phyloP scores from a whole-genome alignment of 2,329 filamentous ascomycete genomes.

The Penicillium sp. region DNA sequence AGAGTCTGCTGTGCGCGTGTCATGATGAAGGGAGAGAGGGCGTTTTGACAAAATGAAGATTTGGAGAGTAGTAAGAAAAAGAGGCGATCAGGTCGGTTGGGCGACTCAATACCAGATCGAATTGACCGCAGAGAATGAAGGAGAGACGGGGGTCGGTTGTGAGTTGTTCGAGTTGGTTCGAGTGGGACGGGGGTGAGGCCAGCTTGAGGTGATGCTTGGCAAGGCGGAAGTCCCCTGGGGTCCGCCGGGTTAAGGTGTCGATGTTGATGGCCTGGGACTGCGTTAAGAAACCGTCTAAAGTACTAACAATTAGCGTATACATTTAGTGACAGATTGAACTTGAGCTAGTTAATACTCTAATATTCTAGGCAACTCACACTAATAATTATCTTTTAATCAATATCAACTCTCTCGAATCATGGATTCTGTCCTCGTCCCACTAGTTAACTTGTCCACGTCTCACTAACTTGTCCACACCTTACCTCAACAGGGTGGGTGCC shows the following conservation, averaged over 20 bases:
- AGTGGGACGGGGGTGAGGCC: conserved; percentile 24
- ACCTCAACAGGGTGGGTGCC: conserved; percentile 23
- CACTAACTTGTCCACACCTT: conserved; percentile 3
- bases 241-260: conserved; percentile 6
- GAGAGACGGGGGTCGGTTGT: conserved; percentile 26
- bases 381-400: background rate
- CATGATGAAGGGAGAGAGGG: conserved; percentile 63
- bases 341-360: too few relatives aligned
- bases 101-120: conserved; percentile 15
- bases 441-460: background rate
- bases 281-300: too few relatives aligned
- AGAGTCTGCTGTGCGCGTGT: conserved; percentile 93
- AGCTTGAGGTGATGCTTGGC: conserved; percentile 25
- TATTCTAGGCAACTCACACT: too few relatives aligned
- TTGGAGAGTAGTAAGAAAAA: conserved; percentile 17
- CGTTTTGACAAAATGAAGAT: conserved; percentile 4
- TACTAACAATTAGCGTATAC: too few relatives aligned
- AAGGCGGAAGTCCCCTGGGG: conserved; percentile 20
- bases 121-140: conserved; percentile 26
- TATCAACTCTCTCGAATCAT: background rate
- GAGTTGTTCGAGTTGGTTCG: background rate
- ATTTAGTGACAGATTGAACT: too few relatives aligned
- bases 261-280: conserved; percentile 7
- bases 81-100: conserved; percentile 13
- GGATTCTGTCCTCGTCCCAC: background rate